phyloP scores from a whole-genome alignment of 192 early-diverging fungal species.

The Chytriomyces sp. region DNA sequence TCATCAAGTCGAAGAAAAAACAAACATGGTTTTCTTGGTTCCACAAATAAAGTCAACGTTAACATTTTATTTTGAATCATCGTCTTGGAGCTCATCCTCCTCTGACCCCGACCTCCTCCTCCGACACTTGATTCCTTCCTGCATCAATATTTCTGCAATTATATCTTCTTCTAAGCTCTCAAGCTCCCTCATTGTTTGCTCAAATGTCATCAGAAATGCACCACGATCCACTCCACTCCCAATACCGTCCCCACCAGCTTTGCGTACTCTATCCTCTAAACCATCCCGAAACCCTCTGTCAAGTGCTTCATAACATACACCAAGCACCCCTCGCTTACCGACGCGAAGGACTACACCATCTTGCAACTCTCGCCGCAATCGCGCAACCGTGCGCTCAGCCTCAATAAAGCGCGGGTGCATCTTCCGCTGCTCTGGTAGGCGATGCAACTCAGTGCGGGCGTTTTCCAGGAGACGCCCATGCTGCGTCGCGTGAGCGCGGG shows the following conservation, averaged over 20 bases:
- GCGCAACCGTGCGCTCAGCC: not conserved
- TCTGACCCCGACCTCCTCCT: too few relatives aligned
- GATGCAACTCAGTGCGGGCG: not conserved
- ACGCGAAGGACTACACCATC: not conserved
- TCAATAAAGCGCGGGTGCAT: too few relatives aligned
- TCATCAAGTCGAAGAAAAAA: not conserved
- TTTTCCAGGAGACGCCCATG: not conserved
- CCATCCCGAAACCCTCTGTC: constrained; percentile 6
- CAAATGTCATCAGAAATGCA: not conserved
- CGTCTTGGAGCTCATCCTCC: too few relatives aligned
- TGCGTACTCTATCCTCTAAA: not conserved
- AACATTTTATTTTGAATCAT: too few relatives aligned
- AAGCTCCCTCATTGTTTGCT: constrained; percentile 1
- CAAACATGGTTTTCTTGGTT: not conserved
- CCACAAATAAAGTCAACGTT: too few relatives aligned
- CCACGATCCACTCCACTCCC: constrained; percentile 19
- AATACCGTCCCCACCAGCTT: not conserved
- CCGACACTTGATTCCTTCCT: not conserved
- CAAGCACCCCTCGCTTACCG: not conserved
- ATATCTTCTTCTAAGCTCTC: not conserved
- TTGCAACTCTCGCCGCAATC: too few relatives aligned
- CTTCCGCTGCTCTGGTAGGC: not conserved
- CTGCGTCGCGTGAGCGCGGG: not conserved
- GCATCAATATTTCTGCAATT: not conserved
- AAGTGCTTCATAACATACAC: not conserved